Base-by-base conservation (phyloP, 1,284 basidiomycete genomes). In the Afroboletus lepidellus region DNA sequence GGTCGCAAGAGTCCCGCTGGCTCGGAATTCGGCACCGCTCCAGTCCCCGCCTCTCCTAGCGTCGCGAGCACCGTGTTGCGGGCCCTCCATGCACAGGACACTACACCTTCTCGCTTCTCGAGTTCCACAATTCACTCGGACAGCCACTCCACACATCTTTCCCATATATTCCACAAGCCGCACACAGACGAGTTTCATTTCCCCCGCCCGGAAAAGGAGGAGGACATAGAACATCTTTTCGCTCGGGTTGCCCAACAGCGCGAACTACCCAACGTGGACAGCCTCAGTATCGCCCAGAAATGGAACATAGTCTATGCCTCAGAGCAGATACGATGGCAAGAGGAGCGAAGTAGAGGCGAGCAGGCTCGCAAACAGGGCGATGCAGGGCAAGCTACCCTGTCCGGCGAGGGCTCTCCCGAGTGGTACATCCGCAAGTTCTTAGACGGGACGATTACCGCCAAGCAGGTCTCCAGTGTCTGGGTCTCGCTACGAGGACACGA, bases 361-460 rank as follows among this genome's bases (percentile, higher is more conserved):
- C 78, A 80, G 62, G 75, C 76, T 36, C 80, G 77, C 60, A 84
- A 77, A 64, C 81, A 84, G 60, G 71, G 69, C 20, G 83, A 87
- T 52, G 63, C 75, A 4, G 83, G 83, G 15, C 80, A 80, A 57
- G 65, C 78, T 15, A 68, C 69, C 20, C 69, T 75, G 24, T 76
- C 79, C 39, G 71, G 80, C 18, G 81, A 83, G 53, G 83, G 86
- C 55, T 81, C 85, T 18, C 91, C 91, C 2, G 87, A 93, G 67
- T 94, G 85, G 87, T 97, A 93, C 66, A 85, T 96, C 60, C 84
- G 87, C 70, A 92, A 87, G 69, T 94, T 97, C 67, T 77, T 96
- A 69, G 90, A 94, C 65, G 84, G 84, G 56, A 88, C 90, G 6
- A 87, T 95, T 44, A 94, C 87, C 2, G 73, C 84, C 27, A 92